These are phyloP conservation scores for Neocallimastix lanati DNA, from an alignment of 192 early-diverging fungal species.

Conservation along the genomic window DNA sequence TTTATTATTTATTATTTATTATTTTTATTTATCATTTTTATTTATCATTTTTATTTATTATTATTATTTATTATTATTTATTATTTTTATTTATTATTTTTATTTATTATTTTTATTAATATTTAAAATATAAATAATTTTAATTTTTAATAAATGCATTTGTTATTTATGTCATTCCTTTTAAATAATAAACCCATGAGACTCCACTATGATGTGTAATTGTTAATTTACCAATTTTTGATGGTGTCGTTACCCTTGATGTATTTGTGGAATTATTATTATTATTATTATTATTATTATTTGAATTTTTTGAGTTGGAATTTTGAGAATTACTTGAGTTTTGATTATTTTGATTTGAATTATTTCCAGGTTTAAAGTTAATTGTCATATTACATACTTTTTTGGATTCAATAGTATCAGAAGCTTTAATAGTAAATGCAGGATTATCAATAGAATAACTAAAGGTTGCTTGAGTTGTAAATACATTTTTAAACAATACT, in stretches of 20 bases:
- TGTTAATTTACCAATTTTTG: conserved; percentile 2
- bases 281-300: background rate
- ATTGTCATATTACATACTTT: conserved; percentile 27
- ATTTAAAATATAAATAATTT: too few relatives aligned
- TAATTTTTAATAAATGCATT: too few relatives aligned
- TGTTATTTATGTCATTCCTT: background rate
- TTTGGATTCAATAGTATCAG: conserved; percentile 28
- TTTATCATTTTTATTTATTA: too few relatives aligned
- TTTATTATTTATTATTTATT: too few relatives aligned
- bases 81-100: too few relatives aligned
- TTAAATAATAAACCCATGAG: conserved; percentile 4
- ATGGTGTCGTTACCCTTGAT: background rate
- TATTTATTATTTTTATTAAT: too few relatives aligned
- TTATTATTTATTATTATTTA: too few relatives aligned
- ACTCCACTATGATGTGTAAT: conserved; percentile 7
- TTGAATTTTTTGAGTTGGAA: background rate
- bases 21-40: too few relatives aligned
- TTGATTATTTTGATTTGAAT: background rate
- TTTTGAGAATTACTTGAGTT: background rate
- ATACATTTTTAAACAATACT: conserved; percentile 41
- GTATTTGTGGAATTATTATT: background rate
- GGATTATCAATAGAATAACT: conserved; percentile 34
- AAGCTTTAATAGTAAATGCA: conserved; percentile 26
- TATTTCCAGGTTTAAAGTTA: conserved; percentile 3
- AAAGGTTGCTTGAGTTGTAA: conserved; percentile 22